Conservation (phyloP, 345 rosid genomes). For the Microcos paniculata region DNA sequence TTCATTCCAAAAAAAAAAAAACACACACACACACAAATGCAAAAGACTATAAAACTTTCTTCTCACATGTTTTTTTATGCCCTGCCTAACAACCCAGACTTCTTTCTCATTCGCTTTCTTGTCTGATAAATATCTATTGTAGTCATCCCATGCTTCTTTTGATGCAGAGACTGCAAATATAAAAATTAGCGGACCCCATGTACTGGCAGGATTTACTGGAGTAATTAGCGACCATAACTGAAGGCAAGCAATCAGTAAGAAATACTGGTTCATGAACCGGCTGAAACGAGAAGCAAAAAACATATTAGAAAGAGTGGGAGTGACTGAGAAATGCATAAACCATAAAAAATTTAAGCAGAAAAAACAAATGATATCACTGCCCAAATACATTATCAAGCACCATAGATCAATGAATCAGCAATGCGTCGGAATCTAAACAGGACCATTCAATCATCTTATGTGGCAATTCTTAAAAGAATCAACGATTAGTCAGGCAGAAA, state of each 20-base stretch:
- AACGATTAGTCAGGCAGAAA: background rate
- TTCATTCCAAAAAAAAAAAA: background rate
- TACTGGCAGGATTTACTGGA: slow-evolving; percentile 99
- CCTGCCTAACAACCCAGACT: slow-evolving; percentile 87
- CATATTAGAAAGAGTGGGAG: background rate
- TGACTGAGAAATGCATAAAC: background rate
- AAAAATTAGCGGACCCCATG: slow-evolving; percentile 97
- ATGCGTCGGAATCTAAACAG: background rate
- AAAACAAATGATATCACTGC: background rate
- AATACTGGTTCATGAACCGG: slow-evolving; percentile 99
- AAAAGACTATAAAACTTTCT: slow-evolving; percentile 18
- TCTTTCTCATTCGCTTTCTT: slow-evolving; percentile 95
- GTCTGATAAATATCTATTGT: slow-evolving; percentile 90
- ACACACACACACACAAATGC: too few relatives aligned
- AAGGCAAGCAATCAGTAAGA: slow-evolving; percentile 98
- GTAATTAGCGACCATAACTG: slow-evolving; percentile 99
- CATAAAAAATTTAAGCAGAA: slow-evolving; percentile 1
- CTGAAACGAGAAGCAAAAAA: slow-evolving; percentile 45
- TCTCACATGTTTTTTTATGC: slow-evolving; percentile 77
- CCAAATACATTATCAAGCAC: background rate
- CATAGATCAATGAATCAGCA: background rate
- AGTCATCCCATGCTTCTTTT: slow-evolving; percentile 99
- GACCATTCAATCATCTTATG: background rate
- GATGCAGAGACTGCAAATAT: slow-evolving; percentile 95
- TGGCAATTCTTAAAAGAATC: background rate